Percentiles rank a stretch among this genome's conserved stretches.
Conservation (phyloP, 2,329 filamentous ascomycete species). For the Thelonectria olida region DNA sequence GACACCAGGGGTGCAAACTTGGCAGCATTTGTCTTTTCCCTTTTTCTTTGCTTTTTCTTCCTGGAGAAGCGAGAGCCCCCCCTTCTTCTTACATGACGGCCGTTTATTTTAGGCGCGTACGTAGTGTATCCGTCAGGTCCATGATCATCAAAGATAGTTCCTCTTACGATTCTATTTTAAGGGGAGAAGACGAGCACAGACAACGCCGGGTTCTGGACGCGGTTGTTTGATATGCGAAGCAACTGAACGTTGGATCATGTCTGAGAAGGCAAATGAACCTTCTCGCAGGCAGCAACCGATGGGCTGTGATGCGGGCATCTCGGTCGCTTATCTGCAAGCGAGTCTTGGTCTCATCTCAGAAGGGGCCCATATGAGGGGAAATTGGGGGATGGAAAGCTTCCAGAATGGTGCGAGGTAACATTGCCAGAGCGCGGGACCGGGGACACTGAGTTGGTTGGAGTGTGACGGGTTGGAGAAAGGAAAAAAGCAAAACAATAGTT, state of each 20-base stretch:
- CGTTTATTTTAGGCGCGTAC: neutral
- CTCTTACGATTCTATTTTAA: no score
- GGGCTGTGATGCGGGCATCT: constrained; percentile 30
- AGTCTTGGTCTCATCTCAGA: constrained; percentile 15
- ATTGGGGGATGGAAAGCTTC: constrained; percentile 30
- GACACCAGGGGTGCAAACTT: neutral
- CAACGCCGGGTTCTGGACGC: no score
- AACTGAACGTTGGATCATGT: neutral
- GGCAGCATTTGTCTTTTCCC: neutral
- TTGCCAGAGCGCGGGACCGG: constrained; percentile 14
- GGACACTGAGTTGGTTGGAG: no score
- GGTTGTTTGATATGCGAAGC: no score
- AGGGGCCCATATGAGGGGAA: constrained; percentile 21
- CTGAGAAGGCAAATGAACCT: neutral
- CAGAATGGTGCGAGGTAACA: constrained; percentile 30
- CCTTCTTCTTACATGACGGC: neutral
- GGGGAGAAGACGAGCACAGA: no score
- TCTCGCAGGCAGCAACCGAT: neutral
- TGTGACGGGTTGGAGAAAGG: neutral
- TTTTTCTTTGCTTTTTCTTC: constrained; percentile 33
- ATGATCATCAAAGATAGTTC: no score
- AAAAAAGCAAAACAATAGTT: neutral
- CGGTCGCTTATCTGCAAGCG: constrained; percentile 40
- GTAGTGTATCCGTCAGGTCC: neutral
- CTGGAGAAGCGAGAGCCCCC: neutral